Base-by-base conservation (phyloP, 2,329 filamentous ascomycete genomes). In the Metarhizium rileyi region DNA sequence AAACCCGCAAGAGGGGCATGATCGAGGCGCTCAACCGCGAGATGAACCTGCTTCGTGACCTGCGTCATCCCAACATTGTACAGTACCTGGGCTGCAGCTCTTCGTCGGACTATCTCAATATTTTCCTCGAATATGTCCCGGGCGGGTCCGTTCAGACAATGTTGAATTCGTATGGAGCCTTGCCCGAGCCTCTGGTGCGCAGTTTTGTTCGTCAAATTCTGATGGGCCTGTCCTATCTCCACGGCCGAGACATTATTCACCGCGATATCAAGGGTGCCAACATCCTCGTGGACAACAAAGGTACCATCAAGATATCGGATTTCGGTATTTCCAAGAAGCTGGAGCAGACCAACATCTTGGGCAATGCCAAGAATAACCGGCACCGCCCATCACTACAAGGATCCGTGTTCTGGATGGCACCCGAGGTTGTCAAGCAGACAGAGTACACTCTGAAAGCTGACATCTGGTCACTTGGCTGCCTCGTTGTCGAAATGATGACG, bases 341-440 rank as follows among this genome's bases (percentile, higher is more conserved):
- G 38, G 91, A 97, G 68, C 90, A 90, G 14, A 85, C 88, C 50
- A 93, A 90, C 52, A 80, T 96, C 42, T 80, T 95, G 44, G 82
- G 67, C 62, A 84, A 75, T 59, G 84, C 74, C 62, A 79, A 76
- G 61, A 83, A 82, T 67, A 82, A 78, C 67, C 83, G 81, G 65
- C 76, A 86, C 61, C 74, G 82, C 5, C 81, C 83, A 3, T 97
- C 91, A 1, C 79, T 98, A 3, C 93, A 98, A 67, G 93, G 93
- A 14, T 96, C 90, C 25, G 93, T 98, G 47, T 98, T 96, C 72
- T 98, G 93, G 93, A 98, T 98, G 93, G 93, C 93, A 1, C 93
- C 93, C 8, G 93, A 98, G 71, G 93, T 98, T 20, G 93, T 98
- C 54, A 93, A 93, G 62, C 93, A 97, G 70, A 97, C 91, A 3